These are phyloP conservation scores for Wallacemonas sp. DNA, from an alignment of 208 protist species.

Conservation along the genomic window DNA sequence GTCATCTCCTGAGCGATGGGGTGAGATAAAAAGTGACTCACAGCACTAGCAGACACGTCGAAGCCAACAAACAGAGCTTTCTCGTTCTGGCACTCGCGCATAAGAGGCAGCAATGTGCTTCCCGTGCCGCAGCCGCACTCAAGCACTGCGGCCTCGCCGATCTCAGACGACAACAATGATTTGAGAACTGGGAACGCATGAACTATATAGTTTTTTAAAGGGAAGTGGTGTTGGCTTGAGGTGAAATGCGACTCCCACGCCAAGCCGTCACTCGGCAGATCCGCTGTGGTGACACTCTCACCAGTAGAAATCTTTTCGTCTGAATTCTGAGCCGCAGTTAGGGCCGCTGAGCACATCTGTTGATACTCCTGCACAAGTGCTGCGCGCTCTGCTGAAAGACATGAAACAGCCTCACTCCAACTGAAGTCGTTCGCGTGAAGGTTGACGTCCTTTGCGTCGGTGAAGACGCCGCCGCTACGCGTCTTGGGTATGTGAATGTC, in stretches of 20 bases:
- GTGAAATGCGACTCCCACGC: constrained; percentile 62
- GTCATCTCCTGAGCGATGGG: constrained; percentile 32
- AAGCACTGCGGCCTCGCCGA: constrained; percentile 28
- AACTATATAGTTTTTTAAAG: constrained; percentile 81
- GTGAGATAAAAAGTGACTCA: constrained; percentile 45
- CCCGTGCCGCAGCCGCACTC: constrained; percentile 80
- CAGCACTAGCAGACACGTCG: constrained; percentile 54
- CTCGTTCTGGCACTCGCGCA: constrained; percentile 43
- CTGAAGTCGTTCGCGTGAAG: constrained; percentile 75
- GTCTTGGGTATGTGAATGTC: constrained; percentile 22
- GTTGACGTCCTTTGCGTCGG: constrained; percentile 51
- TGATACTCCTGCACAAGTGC: constrained; percentile 34
- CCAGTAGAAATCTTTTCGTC: constrained; percentile 7
- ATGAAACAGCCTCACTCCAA: constrained; percentile 42
- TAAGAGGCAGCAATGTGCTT: constrained; percentile 70
- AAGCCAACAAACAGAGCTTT: constrained; percentile 60
- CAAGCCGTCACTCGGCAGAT: neutral
- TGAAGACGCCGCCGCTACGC: constrained; percentile 44
- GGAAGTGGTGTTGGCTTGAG: constrained; percentile 64
- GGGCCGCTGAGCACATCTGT: constrained; percentile 9
- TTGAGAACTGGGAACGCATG: constrained; percentile 68
- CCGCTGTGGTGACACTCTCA: neutral
- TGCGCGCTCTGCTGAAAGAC: constrained; percentile 30
- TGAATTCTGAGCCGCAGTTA: neutral
- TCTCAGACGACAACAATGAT: constrained; percentile 21